A percentile compares a stretch with the other conserved stretches of the same genome.
Evolutionary conservation across 75 land plant species (phyloP).

Genomic region (Cupressus sempervirens): DNA sequence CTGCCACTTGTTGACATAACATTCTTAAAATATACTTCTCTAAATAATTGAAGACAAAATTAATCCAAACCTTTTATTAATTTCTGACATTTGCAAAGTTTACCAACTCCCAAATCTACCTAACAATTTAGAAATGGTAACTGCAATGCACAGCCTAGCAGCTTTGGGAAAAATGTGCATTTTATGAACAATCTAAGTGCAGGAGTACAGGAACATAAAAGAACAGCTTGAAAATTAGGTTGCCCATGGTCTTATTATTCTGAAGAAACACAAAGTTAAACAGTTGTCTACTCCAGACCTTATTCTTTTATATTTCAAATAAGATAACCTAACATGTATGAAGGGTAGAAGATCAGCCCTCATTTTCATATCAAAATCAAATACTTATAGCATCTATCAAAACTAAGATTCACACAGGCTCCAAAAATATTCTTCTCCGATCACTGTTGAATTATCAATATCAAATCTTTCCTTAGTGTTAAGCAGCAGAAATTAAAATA

Average conservation of each 20-base stretch:
- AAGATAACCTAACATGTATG: background rate
- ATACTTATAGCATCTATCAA: background rate
- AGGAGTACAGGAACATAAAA: background rate
- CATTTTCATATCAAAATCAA: background rate
- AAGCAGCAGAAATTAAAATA: background rate
- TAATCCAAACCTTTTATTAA: background rate
- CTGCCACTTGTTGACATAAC: background rate
- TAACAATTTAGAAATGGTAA: background rate
- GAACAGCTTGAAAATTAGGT: background rate
- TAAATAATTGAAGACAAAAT: background rate
- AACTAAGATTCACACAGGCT: background rate
- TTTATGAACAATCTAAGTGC: background rate
- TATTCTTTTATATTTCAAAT: background rate
- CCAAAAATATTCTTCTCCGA: background rate
- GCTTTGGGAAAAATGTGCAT: background rate
- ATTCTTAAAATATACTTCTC: background rate
- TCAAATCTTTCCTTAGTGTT: background rate
- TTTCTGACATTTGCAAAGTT: background rate
- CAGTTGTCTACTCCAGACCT: background rate
- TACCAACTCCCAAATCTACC: background rate
- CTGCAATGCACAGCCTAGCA: background rate
- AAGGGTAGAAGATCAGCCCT: background rate
- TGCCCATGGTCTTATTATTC: background rate
- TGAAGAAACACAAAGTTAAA: background rate
- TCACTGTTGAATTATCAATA: background rate